Evolutionary conservation across 768 basidiomycete genomes (phyloP), one percentile per base, ranked within the genome.

Genomic region (Russula sp.): DNA sequence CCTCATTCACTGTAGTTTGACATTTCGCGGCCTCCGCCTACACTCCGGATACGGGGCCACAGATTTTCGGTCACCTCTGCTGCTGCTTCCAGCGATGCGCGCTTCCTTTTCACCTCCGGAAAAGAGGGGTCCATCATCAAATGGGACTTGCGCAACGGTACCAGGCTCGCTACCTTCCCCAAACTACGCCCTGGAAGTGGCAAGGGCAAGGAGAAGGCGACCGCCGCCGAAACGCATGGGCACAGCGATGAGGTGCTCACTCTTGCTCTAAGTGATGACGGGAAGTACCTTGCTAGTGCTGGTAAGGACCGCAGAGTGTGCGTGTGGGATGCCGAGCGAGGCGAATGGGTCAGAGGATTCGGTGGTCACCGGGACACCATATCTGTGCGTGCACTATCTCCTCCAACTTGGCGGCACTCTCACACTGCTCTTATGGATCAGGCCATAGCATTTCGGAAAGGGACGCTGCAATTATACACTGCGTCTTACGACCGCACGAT

Each of bases 111-210:
- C 72, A 93, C 93, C 0, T 77, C 93, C 0, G 88, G 89, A 9
- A 99, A 99, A 71, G 93, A 96, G 69, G 97, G 96, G 1, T 78
- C 81, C 13, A 91, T 99, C 70, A 80, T 87, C 58, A 90, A 93
- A 72, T 93, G 90, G 88, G 83, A 90, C 69, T 76, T 95, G 32
- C 71, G 70, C 10, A 82, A 81, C 0, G 90, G 90, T 9, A 79
- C 81, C 71, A 83, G 81, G 66, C 66, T 81, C 1, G 73, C 76
- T 10, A 81, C 80, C 1, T 82, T 87, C 68, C 78, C 83, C 70
- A 92, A 92, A 72, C 67, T 77, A 10, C 80, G 82, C 22, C 72
- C 77, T 39, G 70, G 67, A 45, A 68, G 76, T 67, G 69, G 67
- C 35, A 74, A 83, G 69, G 74, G 75, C 68, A 58, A 86, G 83